Evolutionary conservation across 1,284 basidiomycete species (phyloP), one percentile per base, ranked within the genome.

Genomic region (Puccinia hordei): DNA sequence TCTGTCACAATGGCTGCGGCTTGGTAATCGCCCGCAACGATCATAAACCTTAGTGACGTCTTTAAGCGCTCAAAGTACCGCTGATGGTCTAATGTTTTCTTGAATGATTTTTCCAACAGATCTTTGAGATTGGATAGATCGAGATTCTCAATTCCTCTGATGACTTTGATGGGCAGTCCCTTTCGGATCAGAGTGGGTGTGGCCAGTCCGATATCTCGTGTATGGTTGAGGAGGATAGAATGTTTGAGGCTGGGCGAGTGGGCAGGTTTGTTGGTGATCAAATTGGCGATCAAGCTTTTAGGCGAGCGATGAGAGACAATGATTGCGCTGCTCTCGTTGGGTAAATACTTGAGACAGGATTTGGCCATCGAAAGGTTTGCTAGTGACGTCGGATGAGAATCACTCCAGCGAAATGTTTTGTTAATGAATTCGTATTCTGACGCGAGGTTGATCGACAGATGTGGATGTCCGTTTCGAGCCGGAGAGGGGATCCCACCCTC

Each of bases 401-500:
- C 86, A 35, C 87, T 86, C 97, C 97, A 99, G 6, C 89, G 86
- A 85, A 97, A 99, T 0, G 94, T 97, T 27, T 92, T 88, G 35
- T 90, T 89, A 84, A 99, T 98, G 86, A 93, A 92, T 57, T 90
- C 87, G 85, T 90, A 92, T 86, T 99, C 97, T 22, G 93, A 93
- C 0, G 90, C 89, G 46, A 99, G 89, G 85, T 99, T 99, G 88
- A 99, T 92, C 82, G 96, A 90, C 51, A 99, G 90, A 87, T 99
- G 97, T 22, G 97, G 97, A 83, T 93, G 90, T 63, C 97, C 97
- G 22, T 90, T 90, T 30, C 97, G 93, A 51, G 97, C 97, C 85
- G 98, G 99, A 0, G 95, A 98, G 15, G 97, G 97, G 2, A 99
- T 92, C 44, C 97, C 97, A 27, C 97, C 97, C 87, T 98, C 94